phyloP scores from a whole-genome alignment of 2,329 filamentous ascomycete genomes.

The Neofusicoccum cordaticola region DNA sequence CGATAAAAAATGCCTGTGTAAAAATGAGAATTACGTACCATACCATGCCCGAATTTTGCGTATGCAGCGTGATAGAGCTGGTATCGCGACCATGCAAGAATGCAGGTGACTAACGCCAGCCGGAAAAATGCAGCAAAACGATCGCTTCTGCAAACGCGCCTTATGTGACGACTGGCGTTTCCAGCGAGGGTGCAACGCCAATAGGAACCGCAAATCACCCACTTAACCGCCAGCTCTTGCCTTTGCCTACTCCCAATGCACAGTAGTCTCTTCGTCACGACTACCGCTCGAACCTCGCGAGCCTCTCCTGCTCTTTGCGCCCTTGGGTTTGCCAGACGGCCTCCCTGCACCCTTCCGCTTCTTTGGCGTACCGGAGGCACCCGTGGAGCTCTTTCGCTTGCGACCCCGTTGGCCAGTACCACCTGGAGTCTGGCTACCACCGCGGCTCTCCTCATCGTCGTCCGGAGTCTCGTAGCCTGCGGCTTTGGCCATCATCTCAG shows the following conservation, averaged over 20 bases:
- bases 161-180: not conserved
- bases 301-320: not conserved
- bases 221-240: not conserved
- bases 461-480: slow-evolving; percentile 45
- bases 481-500: slow-evolving; percentile 28
- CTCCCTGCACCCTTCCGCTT: slow-evolving; percentile 22
- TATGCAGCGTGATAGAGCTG: not conserved
- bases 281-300: slow-evolving; percentile 2
- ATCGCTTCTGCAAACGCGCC: not conserved
- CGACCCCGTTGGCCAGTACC: slow-evolving; percentile 36
- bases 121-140: not conserved
- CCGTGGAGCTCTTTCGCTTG: slow-evolving; percentile 43
- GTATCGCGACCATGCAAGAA: not conserved
- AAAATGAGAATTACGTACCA: not conserved
- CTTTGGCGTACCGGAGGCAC: slow-evolving; percentile 32
- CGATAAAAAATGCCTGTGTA: not conserved
- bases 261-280: not conserved
- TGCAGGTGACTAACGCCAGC: not conserved
- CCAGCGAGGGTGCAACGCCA: not conserved
- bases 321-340: slow-evolving; percentile 1
- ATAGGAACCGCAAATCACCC: not conserved
- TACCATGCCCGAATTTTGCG: not conserved
- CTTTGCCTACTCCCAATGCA: not conserved
- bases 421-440: slow-evolving; percentile 29
- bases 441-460: slow-evolving; percentile 27